A percentile compares a stretch with the other conserved stretches of the same genome.
phyloP scores from a whole-genome alignment of 805 yeast genomes.

The Ogataea sp. region DNA sequence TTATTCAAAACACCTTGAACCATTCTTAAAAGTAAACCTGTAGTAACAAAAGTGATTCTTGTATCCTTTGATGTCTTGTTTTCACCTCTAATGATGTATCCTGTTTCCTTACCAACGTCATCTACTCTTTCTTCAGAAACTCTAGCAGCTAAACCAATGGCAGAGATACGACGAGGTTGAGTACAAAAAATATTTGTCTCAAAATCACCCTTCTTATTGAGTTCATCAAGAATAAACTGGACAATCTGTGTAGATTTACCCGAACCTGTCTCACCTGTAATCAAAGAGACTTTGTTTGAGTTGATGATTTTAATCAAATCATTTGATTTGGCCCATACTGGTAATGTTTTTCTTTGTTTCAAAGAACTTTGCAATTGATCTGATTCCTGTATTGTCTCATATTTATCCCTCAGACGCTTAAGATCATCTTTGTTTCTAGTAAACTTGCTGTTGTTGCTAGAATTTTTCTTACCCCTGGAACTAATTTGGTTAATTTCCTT shows the following conservation, averaged over 20 bases:
- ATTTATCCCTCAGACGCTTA: slow-evolving; percentile 24
- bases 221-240: slow-evolving; percentile 74
- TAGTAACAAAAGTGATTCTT: slow-evolving; percentile 79
- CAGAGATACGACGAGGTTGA: slow-evolving; percentile 93
- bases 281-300: slow-evolving; percentile 55
- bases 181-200: slow-evolving; percentile 69
- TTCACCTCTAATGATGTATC: slow-evolving; percentile 88
- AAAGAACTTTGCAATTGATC: slow-evolving; percentile 29
- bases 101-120: slow-evolving; percentile 66
- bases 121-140: slow-evolving; percentile 75
- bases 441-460: too few species aligned
- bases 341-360: slow-evolving; percentile 46
- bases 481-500: not conserved
- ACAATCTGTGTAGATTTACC: slow-evolving; percentile 96
- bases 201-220: slow-evolving; percentile 41
- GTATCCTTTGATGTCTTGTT: slow-evolving; percentile 56
- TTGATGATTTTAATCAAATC: slow-evolving; percentile 50
- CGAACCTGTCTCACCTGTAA: slow-evolving; percentile 97
- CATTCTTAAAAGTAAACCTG: slow-evolving; percentile 86
- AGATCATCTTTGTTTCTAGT: too few species aligned
- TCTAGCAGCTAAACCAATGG: slow-evolving; percentile 90
- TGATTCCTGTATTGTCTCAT: slow-evolving; percentile 24
- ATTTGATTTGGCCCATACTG: slow-evolving; percentile 73
- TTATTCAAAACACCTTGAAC: slow-evolving; percentile 46
- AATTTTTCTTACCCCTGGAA: too few species aligned